Evolutionary conservation across 768 basidiomycete species (phyloP).

Genomic region (Leucosporidium yakuticum): DNA sequence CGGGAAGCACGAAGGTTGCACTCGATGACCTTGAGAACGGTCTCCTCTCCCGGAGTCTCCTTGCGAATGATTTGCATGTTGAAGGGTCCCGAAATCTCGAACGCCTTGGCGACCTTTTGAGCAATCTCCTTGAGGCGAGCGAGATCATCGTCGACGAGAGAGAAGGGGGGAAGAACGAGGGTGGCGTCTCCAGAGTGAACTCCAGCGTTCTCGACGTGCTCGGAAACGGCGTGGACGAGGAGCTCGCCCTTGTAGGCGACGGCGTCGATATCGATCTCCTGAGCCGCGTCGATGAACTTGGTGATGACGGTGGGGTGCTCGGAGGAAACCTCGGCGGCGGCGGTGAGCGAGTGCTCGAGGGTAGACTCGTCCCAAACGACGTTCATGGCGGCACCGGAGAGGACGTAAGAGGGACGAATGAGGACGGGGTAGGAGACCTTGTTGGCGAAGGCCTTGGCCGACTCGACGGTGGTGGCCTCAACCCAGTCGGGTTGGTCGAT

Average conservation of each 20-base stretch:
- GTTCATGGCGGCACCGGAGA: conserved; percentile 99
- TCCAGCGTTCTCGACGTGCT: conserved; percentile 97
- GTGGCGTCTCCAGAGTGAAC: conserved; percentile 99
- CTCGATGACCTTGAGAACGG: conserved; percentile 91
- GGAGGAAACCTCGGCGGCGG: conserved; percentile 91
- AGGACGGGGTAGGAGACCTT: conserved; percentile 92
- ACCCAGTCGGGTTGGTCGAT: conserved; percentile 97
- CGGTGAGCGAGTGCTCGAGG: conserved; percentile 89
- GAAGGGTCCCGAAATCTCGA: conserved; percentile 95
- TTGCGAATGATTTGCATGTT: conserved; percentile 99
- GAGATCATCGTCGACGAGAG: conserved; percentile 67
- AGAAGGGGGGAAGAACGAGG: conserved; percentile 89
- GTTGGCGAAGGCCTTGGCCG: conserved; percentile 83
- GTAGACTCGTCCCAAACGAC: conserved; percentile 87
- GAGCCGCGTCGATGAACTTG: conserved; percentile 96
- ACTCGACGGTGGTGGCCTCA: conserved; percentile 78
- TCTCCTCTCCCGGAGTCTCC: conserved; percentile 53
- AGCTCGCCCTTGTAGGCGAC: conserved; percentile 89
- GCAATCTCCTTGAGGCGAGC: conserved; percentile 85
- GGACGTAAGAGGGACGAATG: conserved; percentile 95
- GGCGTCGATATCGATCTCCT: conserved; percentile 97
- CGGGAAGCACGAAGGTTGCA: conserved; percentile 97
- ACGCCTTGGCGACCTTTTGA: conserved; percentile 86
- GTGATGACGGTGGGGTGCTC: conserved; percentile 97
- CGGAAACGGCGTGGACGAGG: conserved; percentile 90